phyloP scores from a whole-genome alignment of 2,329 filamentous ascomycete species.

The Stemphylium vesicarium region DNA sequence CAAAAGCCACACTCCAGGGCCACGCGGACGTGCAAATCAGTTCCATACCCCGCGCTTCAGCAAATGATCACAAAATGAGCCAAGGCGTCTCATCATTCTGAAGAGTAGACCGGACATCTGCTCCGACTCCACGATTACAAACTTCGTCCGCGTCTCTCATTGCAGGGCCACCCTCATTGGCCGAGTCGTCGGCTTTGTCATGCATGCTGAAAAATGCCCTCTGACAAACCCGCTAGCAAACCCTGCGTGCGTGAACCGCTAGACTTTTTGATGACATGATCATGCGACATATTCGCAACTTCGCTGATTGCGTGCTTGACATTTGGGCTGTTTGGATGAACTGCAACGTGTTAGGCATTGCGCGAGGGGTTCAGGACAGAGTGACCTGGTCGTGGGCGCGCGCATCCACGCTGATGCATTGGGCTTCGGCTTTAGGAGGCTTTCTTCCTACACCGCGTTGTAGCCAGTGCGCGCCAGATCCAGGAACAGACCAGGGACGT shows the following conservation, averaged over 20 bases:
- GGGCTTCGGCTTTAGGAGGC: not conserved
- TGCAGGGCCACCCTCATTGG: slow-evolving; percentile 23
- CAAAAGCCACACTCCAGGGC: slow-evolving; percentile 3
- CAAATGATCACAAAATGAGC: slow-evolving; percentile 16
- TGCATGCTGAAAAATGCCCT: slow-evolving; percentile 35
- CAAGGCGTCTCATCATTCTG: slow-evolving; percentile 7
- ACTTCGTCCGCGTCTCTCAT: slow-evolving; percentile 4
- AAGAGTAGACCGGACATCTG: slow-evolving; percentile 2
- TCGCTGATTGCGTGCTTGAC: not conserved
- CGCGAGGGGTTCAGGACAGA: too few relatives aligned
- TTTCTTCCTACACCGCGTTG: not conserved
- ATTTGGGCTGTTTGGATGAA: too few relatives aligned
- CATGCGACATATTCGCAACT: slow-evolving; percentile 10
- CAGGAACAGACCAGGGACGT: slow-evolving; percentile 12
- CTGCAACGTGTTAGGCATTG: too few relatives aligned
- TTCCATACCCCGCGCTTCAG: slow-evolving; percentile 1
- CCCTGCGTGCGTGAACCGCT: slow-evolving; percentile 11
- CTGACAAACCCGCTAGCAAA: slow-evolving; percentile 32
- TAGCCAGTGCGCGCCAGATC: not conserved
- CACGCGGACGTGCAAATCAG: slow-evolving; percentile 4
- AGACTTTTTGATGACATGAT: slow-evolving; percentile 22
- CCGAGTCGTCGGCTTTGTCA: slow-evolving; percentile 27
- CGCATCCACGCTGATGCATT: not conserved
- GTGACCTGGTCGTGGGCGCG: too few relatives aligned
- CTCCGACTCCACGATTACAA: slow-evolving; percentile 22